phyloP scores from a whole-genome alignment of 2,329 filamentous ascomycete species.

The Fusarium sambucinum region DNA sequence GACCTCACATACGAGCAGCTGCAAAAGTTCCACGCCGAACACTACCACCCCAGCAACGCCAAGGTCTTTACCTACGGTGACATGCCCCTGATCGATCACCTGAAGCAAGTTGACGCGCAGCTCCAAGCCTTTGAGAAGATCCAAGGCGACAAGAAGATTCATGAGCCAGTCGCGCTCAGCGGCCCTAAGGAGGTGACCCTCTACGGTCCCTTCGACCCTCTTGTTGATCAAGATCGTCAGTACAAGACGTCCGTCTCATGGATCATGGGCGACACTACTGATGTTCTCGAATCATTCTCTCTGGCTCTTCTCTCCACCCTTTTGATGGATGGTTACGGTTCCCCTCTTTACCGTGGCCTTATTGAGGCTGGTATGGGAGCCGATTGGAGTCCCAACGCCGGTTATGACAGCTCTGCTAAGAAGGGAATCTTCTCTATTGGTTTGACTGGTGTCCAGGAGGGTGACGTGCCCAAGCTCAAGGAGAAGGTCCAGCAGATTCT shows the following conservation, averaged over 20 bases:
- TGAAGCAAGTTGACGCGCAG: conserved; percentile 81
- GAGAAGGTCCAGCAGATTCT: conserved; percentile 79
- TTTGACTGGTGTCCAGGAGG: conserved; percentile 86
- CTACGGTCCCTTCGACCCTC: conserved; percentile 84
- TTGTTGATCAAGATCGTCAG: conserved; percentile 87
- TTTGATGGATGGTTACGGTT: conserved; percentile 93
- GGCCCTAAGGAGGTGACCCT: conserved; percentile 78
- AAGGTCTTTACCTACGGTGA: conserved; percentile 97
- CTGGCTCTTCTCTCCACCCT: conserved; percentile 84
- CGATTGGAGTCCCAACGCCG: conserved; percentile 94
- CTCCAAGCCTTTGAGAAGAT: conserved; percentile 80
- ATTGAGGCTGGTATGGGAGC: conserved; percentile 91
- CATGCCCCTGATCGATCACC: conserved; percentile 84
- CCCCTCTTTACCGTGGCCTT: conserved; percentile 87
- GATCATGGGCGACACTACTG: conserved; percentile 84
- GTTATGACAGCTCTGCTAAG: conserved; percentile 84
- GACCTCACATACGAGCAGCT: conserved; percentile 93
- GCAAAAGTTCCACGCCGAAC: conserved; percentile 86
- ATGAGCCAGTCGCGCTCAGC: conserved; percentile 78
- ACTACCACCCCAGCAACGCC: conserved; percentile 98
- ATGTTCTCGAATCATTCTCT: conserved; percentile 90
- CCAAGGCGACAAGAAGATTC: conserved; percentile 77
- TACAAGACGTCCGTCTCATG: conserved; percentile 95
- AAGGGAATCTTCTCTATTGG: conserved; percentile 90
- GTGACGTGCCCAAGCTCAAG: conserved; percentile 82